These are phyloP conservation scores for Saccharomycopsis oosterbeekiorum DNA, from an alignment of 805 yeast genomes.

Conservation along the genomic window DNA sequence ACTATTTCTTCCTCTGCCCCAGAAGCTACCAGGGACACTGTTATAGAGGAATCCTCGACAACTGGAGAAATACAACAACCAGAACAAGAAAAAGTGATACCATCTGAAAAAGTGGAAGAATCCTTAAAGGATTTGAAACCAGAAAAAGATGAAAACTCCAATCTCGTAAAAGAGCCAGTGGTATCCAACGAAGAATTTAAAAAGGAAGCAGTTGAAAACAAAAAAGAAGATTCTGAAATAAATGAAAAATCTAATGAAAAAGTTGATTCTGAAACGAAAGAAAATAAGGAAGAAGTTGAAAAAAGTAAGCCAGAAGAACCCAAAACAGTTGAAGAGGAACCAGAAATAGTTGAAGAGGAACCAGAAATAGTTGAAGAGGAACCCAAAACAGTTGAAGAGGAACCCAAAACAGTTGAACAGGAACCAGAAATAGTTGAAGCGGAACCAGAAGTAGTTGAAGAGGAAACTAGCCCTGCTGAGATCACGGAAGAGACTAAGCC, in stretches of 20 bases:
- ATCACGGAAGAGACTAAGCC: too few species aligned
- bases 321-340: not conserved
- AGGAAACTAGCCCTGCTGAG: too few species aligned
- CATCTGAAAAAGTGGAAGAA: constrained; percentile 7
- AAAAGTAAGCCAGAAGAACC: not conserved
- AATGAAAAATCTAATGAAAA: not conserved
- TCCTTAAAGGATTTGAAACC: not conserved
- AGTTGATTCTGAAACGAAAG: not conserved
- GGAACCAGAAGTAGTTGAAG: not conserved
- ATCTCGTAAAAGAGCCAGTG: not conserved
- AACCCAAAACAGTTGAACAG: not conserved
- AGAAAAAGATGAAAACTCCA: not conserved
- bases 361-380: not conserved
- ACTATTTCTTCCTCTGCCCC: constrained; percentile 2
- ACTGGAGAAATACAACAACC: not conserved
- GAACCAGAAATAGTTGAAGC: not conserved
- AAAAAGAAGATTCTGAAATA: not conserved
- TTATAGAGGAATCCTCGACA: not conserved
- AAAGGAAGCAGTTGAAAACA: not conserved
- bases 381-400: not conserved
- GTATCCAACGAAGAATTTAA: not conserved
- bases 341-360: not conserved
- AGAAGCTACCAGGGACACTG: not conserved
- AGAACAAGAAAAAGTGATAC: constrained; percentile 12
- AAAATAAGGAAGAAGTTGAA: not conserved